Evolutionary conservation across 495 filamentous ascomycete species (phyloP), one percentile per base, ranked within the genome.

Genomic region (Corynascus novoguineensis): DNA sequence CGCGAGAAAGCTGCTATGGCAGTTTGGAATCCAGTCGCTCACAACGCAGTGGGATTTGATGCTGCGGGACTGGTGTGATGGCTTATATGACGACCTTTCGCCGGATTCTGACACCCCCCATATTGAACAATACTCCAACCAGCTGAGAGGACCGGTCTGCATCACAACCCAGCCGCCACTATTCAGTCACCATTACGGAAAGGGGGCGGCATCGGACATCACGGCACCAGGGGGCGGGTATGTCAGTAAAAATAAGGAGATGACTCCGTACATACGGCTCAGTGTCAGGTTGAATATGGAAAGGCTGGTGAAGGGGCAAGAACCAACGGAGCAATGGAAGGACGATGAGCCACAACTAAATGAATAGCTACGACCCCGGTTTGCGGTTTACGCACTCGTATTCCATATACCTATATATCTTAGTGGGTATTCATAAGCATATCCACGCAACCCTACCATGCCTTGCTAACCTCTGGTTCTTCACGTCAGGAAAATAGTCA

Each of bases 161-260:
- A 62, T 78, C 25, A 78, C 76, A 4, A 69, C 71, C 10, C 73
- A 76, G 38, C 76, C 76, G 15, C 76, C 76, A n/a, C 55, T 78
- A 21, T 73, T 78, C 52, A 76, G 73, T 19, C 76, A 78, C 27
- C 71, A 71, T 28, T 75, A 69, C 59, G 68, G 68, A 0, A 67
- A 64, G 17, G 70, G 66, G 8, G 71, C 68, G 1, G 63, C 65
- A 15, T 77, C 75, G 22, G 61, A 78, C 55, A 78, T 78, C 46
- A 69, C 65, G 53, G 70, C 72, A 0, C 69, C 75, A 3, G 76
- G 76, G 0, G 76, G 76, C 0, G 76, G 75, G 14, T 74, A 71
- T 42, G 61, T 75, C 7, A 70, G 67, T 22, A 68, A 60, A 10
- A 64, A 67, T 7, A 74, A 71, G 53, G 68, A 68, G 50, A 72